Evolutionary conservation across 495 filamentous ascomycete genomes (phyloP), one percentile per base, ranked within the genome.

Genomic region (Hypomontagnella submonticulosa): DNA sequence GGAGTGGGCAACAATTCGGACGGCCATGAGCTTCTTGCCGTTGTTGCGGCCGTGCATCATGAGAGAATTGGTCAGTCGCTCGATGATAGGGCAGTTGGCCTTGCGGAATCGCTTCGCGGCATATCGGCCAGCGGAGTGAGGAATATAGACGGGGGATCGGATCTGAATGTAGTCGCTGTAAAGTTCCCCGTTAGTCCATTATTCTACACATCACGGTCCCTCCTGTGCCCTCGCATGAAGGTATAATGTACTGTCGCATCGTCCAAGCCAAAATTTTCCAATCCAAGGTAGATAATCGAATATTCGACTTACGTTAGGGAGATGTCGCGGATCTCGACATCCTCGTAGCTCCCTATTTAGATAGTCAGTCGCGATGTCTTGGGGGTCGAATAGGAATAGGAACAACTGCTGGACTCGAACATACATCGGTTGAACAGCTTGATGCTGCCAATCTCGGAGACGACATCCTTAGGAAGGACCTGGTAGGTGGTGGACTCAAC

Each of bases 11-110:
- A 99, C 94, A 67, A 99, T 99, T 80, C 95, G 93, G 80, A 97
- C 93, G 77, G 95, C 96, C 92, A 96, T 96, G 69, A 98, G 89
- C 92, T 99, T 99, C 90, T 99, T 99, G 83, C 95, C 95, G 91
- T 96, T 98, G 89, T 99, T 99, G 83, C 95, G 96, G 78, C 95
- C 95, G 88, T 99, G 97, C 96, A 98, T 98, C 95, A 99, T 99
- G 72, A 99, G 88, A 20, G 95, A 98, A 88, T 99, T 99, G 84
- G 96, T 98, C 63, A 99, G 89, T 79, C 95, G 94, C 90, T 99
- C 95, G 74, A 99, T 97, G 87, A 99, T 98, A 71, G 95, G 95
- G 90, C 95, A 98, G 88, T 98, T 93, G 77, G 96, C 93, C 88
- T 99, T 99, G 84, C 95, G 90, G 92, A 99, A 99, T 73, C 95